Evolutionary conservation across 371 early-diverging fungal species (phyloP).

Genomic region (Entomophthora muscae): DNA sequence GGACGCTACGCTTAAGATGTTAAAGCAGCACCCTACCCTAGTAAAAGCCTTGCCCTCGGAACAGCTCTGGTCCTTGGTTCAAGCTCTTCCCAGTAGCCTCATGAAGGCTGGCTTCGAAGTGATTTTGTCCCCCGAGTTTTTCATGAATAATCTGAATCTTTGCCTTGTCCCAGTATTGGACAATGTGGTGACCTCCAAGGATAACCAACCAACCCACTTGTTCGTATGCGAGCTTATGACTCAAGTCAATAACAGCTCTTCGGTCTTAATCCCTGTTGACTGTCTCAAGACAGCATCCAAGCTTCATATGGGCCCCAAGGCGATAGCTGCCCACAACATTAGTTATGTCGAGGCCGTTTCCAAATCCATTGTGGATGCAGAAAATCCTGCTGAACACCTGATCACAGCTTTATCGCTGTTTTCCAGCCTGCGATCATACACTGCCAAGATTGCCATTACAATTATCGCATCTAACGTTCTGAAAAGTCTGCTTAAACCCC

Average conservation of each 20-base stretch:
- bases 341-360: neutral
- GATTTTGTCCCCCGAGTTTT: neutral
- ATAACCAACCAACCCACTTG: neutral
- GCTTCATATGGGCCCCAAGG: neutral
- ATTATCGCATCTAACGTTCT: neutral
- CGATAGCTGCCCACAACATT: neutral
- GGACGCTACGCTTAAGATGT: neutral
- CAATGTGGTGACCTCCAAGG: neutral
- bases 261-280: neutral
- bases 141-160: neutral
- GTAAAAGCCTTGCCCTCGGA: neutral
- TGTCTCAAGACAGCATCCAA: neutral
- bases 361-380: neutral
- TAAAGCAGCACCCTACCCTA: neutral
- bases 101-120: neutral
- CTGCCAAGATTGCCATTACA: neutral
- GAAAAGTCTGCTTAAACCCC: neutral
- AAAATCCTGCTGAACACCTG: neutral
- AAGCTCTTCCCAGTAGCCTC: neutral
- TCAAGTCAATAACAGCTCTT: neutral
- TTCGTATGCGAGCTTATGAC: neutral
- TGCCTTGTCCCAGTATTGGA: neutral
- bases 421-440: neutral
- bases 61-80: neutral
- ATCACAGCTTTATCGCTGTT: neutral